Evolutionary conservation across 257 asterid genomes (phyloP).

Genomic region (Solanum rostratum): DNA sequence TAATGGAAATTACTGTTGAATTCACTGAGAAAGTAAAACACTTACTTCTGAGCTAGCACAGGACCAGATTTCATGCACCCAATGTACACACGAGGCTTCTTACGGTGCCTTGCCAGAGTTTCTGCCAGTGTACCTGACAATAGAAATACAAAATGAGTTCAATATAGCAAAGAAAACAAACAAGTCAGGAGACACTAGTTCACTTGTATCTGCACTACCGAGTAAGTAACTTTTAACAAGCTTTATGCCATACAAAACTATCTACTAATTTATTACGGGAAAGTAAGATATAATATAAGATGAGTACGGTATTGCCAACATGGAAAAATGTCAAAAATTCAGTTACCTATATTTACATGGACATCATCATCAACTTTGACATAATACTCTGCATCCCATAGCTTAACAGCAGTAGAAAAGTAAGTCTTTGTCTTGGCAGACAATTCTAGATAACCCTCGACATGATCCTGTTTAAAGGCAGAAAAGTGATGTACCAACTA

Average conservation of each 20-base stretch:
- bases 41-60: slow-evolving; percentile 78
- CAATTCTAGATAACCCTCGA: slow-evolving; percentile 87
- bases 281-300: neutral
- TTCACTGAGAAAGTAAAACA: neutral
- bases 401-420: slow-evolving; percentile 64
- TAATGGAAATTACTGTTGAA: neutral
- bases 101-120: slow-evolving; percentile 58
- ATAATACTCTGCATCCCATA: slow-evolving; percentile 91
- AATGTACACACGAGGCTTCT: slow-evolving; percentile 58
- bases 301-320: neutral
- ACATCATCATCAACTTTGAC: slow-evolving; percentile 92
- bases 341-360: slow-evolving; percentile 82
- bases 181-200: neutral
- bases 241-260: neutral
- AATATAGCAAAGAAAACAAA: neutral
- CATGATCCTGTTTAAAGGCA: slow-evolving; percentile 49
- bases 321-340: neutral
- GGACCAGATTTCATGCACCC: slow-evolving; percentile 99
- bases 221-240: neutral
- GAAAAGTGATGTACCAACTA: neutral
- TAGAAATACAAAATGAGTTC: neutral
- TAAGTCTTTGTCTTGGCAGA: slow-evolving; percentile 86
- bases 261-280: neutral
- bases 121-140: slow-evolving; percentile 78
- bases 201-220: neutral